Base-by-base conservation (phyloP, 1,284 basidiomycete species). In the Ustilago lituana region DNA sequence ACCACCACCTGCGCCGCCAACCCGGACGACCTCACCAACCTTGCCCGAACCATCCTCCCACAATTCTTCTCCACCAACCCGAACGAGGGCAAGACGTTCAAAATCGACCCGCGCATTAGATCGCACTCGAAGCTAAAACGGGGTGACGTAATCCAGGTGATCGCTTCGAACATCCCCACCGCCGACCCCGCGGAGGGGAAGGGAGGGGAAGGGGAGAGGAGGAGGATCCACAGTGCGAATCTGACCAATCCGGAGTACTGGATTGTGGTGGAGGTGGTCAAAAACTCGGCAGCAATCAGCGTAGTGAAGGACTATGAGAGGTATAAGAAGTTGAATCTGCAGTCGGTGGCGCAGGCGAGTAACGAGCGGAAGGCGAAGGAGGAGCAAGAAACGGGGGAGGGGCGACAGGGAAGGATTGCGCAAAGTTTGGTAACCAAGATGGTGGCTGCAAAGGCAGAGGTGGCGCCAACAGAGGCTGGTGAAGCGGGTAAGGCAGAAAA, bases 41-140 rank as follows among this genome's bases (percentile, higher is more conserved):
- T 72, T 7, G 60, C 73, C 1, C 45, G 29, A 11, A 38, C 39
- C 6, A 54, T 74, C 24, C 49, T 74, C 2, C 73, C 64, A 10
- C 5, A 20, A 5, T 62, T 41, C 52, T 72, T 74, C 38, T 17
- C 45, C 33, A 47, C 55, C 23, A 36, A 39, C 35, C 7, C 37
- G 0, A 31, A 10, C 15, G 36, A 69, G 23, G 46, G 46, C 14
- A 54, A 44, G 11, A 63, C 65, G 49, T 76, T 75, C 53, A 71
- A 74, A 17, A 76, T 77, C 56, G 76, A 79, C 53, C 73, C 77
- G 3, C 58, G 75, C 14, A 79, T 79, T 40, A 71, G 75, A 15
- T 59, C 66, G 3, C 75, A 79, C 31, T 52, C 48, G 40, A 68
- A 57, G 19, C 41, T 79, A 12, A 69, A 69, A 20, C 65, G 77